Evolutionary conservation across 1,139 yeast genomes (phyloP).

Genomic region (Sugiyamaella grinbergsii): DNA sequence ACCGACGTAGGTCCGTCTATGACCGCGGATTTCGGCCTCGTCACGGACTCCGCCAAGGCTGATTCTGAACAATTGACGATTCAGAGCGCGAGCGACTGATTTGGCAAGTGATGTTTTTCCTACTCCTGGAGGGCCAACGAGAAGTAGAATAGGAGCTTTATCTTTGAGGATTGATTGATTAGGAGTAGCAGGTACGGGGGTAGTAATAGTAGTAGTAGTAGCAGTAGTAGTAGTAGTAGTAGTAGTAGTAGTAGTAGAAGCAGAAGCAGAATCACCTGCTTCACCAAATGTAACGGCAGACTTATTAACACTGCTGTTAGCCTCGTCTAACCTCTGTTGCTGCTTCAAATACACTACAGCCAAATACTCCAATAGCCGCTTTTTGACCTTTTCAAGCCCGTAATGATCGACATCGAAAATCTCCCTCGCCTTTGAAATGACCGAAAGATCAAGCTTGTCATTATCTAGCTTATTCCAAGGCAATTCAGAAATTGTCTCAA

Average conservation of each 20-base stretch:
- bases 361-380: slow-evolving; percentile 75
- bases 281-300: too few species aligned
- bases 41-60: slow-evolving; percentile 89
- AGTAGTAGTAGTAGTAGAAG: background rate
- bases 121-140: slow-evolving; percentile 95
- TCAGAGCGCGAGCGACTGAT: slow-evolving; percentile 79
- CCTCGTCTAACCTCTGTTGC: slow-evolving; percentile 13
- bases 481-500: slow-evolving; percentile 68
- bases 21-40: slow-evolving; percentile 91
- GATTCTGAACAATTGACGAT: slow-evolving; percentile 77
- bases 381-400: slow-evolving; percentile 81
- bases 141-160: slow-evolving; percentile 72
- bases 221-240: background rate
- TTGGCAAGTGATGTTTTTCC: slow-evolving; percentile 91
- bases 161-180: slow-evolving; percentile 41
- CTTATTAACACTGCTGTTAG: too few species aligned
- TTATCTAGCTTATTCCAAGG: slow-evolving; percentile 47
- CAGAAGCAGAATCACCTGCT: background rate
- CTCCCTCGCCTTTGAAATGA: slow-evolving; percentile 56
- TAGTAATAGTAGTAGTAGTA: background rate
- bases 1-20: slow-evolving; percentile 89
- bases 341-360: slow-evolving; percentile 70
- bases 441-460: slow-evolving; percentile 44
- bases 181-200: background rate
- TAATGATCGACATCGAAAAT: slow-evolving; percentile 80